These are phyloP conservation scores for Collybia nuda DNA, from an alignment of 768 basidiomycete genomes.

Conservation along the genomic window DNA sequence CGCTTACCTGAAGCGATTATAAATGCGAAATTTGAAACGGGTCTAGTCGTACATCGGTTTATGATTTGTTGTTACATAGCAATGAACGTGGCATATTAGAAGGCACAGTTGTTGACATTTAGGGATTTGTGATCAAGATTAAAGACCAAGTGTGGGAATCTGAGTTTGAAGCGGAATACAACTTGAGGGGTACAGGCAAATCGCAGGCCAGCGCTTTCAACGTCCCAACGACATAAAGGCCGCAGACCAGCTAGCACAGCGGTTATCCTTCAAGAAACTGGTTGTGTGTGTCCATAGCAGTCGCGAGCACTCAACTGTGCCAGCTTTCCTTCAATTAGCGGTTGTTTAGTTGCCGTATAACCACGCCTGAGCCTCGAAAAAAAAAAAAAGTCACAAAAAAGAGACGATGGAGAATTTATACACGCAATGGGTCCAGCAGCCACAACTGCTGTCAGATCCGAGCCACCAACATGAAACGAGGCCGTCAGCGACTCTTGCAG, in stretches of 20 bases:
- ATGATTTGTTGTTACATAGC: too few relatives aligned
- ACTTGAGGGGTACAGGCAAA: slow-evolving; percentile 6
- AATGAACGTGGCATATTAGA: too few relatives aligned
- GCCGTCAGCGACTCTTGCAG: slow-evolving; percentile 22
- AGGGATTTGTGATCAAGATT: slow-evolving; percentile 19
- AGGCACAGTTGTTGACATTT: too few relatives aligned
- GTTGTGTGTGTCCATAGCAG: slow-evolving; percentile 23
- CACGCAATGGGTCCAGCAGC: slow-evolving; percentile 41
- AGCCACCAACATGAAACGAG: slow-evolving; percentile 29
- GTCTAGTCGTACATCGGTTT: too few relatives aligned
- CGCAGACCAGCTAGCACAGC: slow-evolving; percentile 23
- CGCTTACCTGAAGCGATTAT: too few relatives aligned
- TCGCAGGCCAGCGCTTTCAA: slow-evolving; percentile 7
- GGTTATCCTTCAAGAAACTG: slow-evolving; percentile 20
- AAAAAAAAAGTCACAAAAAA: slow-evolving; percentile 29
- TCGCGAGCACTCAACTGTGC: slow-evolving; percentile 16
- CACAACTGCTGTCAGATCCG: slow-evolving; percentile 31
- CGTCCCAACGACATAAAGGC: slow-evolving; percentile 20
- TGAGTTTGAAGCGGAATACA: slow-evolving; percentile 23
- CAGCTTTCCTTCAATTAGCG: slow-evolving; percentile 19
- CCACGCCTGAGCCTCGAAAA: slow-evolving; percentile 25
- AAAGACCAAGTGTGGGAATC: slow-evolving; percentile 33
- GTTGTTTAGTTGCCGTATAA: slow-evolving; percentile 27
- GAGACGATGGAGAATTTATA: slow-evolving; percentile 45
- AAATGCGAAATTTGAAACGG: too few relatives aligned